Conservation (phyloP, 163 green algal species). For the Chlorella variabilis region DNA sequence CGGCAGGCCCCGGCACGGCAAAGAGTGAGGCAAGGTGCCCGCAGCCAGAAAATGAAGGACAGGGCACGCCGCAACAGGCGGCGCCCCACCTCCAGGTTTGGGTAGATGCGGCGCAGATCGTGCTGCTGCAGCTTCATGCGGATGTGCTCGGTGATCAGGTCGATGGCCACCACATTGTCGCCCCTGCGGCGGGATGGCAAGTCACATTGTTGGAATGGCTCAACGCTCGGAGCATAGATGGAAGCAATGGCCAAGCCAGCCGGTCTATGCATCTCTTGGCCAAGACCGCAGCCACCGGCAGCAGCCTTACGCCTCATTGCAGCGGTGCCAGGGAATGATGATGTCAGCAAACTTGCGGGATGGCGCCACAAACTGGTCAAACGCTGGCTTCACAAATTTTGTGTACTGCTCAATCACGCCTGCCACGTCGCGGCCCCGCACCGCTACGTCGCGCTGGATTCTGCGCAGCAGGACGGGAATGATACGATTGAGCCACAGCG, state of each 20-base stretch:
- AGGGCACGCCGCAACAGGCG: not conserved
- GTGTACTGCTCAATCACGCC: conserved; percentile 94
- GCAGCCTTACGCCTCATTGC: conserved; percentile 29
- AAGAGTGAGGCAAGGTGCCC: conserved; percentile 91
- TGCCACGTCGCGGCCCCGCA: conserved; percentile 85
- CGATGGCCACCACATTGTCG: conserved; percentile 94
- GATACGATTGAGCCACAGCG: too few relatives aligned
- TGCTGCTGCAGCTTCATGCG: conserved; percentile 92
- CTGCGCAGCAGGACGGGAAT: too few relatives aligned
- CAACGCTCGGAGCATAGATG: not conserved
- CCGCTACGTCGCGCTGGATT: conserved; percentile 93
- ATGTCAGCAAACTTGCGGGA: conserved; percentile 88
- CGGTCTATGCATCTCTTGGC: too few relatives aligned
- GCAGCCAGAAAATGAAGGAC: conserved; percentile 54
- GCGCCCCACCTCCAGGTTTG: conserved; percentile 81
- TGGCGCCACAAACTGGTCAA: conserved; percentile 89
- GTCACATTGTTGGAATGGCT: too few relatives aligned
- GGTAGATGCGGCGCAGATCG: conserved; percentile 92
- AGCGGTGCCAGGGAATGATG: conserved; percentile 86
- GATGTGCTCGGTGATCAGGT: conserved; percentile 98
- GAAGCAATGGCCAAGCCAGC: not conserved
- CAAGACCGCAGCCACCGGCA: not conserved
- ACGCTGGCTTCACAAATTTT: conserved; percentile 94
- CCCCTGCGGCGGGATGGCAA: conserved; percentile 21
- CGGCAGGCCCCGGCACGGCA: conserved; percentile 79